phyloP scores from a whole-genome alignment of 2,329 filamentous ascomycete genomes.

The Paracoccidioides lutzii region DNA sequence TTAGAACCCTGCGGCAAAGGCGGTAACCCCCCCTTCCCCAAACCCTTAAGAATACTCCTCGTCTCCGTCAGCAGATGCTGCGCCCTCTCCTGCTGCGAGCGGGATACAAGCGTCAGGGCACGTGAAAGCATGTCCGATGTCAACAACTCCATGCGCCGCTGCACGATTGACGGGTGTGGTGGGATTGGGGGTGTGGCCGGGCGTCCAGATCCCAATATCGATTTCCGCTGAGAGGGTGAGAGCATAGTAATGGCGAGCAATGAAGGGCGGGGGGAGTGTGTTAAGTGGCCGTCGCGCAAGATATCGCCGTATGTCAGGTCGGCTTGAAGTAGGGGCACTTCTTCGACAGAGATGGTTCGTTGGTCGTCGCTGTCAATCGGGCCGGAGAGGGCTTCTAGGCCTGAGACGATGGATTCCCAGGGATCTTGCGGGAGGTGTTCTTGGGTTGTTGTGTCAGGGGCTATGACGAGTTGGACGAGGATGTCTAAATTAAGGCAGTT shows the following conservation, averaged over 20 bases:
- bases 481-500: slow-evolving; percentile 47
- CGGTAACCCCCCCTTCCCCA: slow-evolving; percentile 87
- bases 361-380: slow-evolving; percentile 76
- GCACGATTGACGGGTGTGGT: slow-evolving; percentile 86
- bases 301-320: slow-evolving; percentile 91
- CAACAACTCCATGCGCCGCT: slow-evolving; percentile 91
- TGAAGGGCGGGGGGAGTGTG: slow-evolving; percentile 78
- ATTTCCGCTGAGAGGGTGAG: slow-evolving; percentile 50
- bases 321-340: slow-evolving; percentile 87
- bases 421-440: slow-evolving; percentile 84
- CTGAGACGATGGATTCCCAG: slow-evolving; percentile 95
- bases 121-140: slow-evolving; percentile 96
- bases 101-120: slow-evolving; percentile 77
- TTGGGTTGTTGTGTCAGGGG: slow-evolving; percentile 68
- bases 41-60: slow-evolving; percentile 83
- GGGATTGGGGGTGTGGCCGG: slow-evolving; percentile 67
- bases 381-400: slow-evolving; percentile 82
- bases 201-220: slow-evolving; percentile 40
- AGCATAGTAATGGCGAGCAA: slow-evolving; percentile 88
- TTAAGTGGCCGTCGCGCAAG: slow-evolving; percentile 70
- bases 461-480: slow-evolving; percentile 82
- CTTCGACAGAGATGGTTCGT: slow-evolving; percentile 73
- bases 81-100: slow-evolving; percentile 84
- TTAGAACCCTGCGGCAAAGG: slow-evolving; percentile 55
- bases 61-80: slow-evolving; percentile 89